Evolutionary conservation across 768 basidiomycete species (phyloP), one percentile per base, ranked within the genome.

Genomic region (Russula lepida): DNA sequence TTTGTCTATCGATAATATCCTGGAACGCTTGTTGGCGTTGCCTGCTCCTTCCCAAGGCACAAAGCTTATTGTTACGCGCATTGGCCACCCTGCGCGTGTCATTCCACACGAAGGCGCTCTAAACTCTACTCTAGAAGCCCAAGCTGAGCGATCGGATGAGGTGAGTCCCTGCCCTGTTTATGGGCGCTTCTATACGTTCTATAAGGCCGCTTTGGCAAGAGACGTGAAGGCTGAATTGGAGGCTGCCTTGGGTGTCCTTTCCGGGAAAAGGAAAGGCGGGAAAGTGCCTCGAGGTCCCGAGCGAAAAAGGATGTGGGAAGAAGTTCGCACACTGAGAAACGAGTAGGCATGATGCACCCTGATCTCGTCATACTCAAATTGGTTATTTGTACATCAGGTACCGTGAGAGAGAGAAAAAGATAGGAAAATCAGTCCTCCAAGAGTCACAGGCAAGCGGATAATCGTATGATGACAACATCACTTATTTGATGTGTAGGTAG

Each of bases 31-130:
- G 11, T 77, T 90, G 17, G 80, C 79, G 17, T 74, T 89, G 4
- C 84, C 86, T 13, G 62, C 73, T 0, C 67, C 72, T 1, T 79
- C 79, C 27, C 84, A 80, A 54, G 77, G 76, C 4, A 73, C 76
- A 23, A 79, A 74, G 61, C 66, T 90, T 12, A 84, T 79, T 69
- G 81, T 86, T 7, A 93, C 94, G 0, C 81, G 97, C n/a, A 79
- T 99, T 13, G 97, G 97, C 0, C 97, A 99, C 72, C 97, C 97
- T 0, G 95, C 97, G 0, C 82, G 97, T 27, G 87, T 98, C 0
- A 88, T 97, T 78, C 77, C 85, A 0, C 78, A 84, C 25, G 81
- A 84, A 66, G 78, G 80, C 21, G 75, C 90, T 30, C 69, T 90
- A 19, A 82, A 88, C 19, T 76, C 82, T 0, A 93, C 86, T 5